Evolutionary conservation across 2,329 filamentous ascomycete genomes (phyloP).

Genomic region (Sphaerulina musiva): DNA sequence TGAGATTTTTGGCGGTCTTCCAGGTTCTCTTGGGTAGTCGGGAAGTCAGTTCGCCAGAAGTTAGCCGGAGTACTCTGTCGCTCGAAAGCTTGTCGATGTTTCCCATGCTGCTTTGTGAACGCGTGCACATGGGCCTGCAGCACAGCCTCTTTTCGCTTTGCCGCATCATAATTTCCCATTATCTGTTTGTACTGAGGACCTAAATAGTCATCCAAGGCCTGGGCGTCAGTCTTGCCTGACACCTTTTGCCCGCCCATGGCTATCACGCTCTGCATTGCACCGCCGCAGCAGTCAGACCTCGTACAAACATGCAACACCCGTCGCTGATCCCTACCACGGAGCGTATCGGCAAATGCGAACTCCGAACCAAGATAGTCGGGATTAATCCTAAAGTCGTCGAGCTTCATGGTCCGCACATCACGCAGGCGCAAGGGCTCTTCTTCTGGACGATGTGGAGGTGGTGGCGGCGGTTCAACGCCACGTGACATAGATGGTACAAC

Average conservation of each 20-base stretch:
- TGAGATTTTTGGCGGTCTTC: constrained; percentile 59
- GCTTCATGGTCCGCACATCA: constrained; percentile 51
- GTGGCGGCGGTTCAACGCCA: constrained; percentile 19
- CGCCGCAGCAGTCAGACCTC: constrained; percentile 68
- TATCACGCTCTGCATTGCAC: constrained; percentile 62
- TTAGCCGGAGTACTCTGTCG: constrained; percentile 70
- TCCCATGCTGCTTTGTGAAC: constrained; percentile 68
- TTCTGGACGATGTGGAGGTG: constrained; percentile 26
- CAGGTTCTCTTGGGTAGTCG: constrained; percentile 72
- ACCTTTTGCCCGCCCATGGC: constrained; percentile 25
- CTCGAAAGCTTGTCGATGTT: constrained; percentile 67
- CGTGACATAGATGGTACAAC: not conserved
- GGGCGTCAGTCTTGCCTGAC: constrained; percentile 23
- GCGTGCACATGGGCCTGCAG: constrained; percentile 68
- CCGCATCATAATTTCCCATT: constrained; percentile 23
- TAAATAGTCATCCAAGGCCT: constrained; percentile 27
- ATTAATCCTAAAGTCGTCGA: constrained; percentile 78
- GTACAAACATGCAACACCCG: constrained; percentile 68
- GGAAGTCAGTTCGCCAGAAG: constrained; percentile 88
- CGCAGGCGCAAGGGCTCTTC: constrained; percentile 51
- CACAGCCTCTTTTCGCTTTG: constrained; percentile 61
- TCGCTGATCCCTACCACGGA: constrained; percentile 63
- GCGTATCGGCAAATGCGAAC: constrained; percentile 67
- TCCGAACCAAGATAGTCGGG: constrained; percentile 63
- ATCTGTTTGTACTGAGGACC: constrained; percentile 24